phyloP scores from a whole-genome alignment of 2,329 filamentous ascomycete genomes.

The Cladophialophora psammophila region DNA sequence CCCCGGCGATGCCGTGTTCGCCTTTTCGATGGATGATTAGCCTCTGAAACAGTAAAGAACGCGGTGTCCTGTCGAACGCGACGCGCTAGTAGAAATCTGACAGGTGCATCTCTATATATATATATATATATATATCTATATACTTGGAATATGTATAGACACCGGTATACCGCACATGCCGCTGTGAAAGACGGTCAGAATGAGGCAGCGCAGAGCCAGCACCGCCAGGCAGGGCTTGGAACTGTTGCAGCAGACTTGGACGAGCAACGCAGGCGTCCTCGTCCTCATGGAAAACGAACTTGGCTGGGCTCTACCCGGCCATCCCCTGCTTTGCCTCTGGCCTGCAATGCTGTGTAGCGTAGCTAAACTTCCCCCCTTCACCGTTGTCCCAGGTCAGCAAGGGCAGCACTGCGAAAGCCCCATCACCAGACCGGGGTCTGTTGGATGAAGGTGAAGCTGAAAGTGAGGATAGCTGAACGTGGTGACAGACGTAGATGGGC shows the following conservation, averaged over 20 bases:
- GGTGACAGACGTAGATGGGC: background rate
- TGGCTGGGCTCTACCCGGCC: background rate
- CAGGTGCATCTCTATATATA: constrained; percentile 5
- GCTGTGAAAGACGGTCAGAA: constrained; percentile 6
- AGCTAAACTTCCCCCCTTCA: constrained; percentile 1
- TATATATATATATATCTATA: background rate
- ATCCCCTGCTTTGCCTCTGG: background rate
- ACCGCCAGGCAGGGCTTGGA: background rate
- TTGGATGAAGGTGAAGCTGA: constrained; percentile 13
- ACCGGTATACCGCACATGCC: background rate
- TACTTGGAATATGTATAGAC: background rate
- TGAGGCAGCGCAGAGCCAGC: constrained; percentile 1
- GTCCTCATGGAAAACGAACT: background rate
- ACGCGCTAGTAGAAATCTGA: constrained; percentile 19
- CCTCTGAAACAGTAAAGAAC: constrained; percentile 5
- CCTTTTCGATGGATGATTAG: background rate
- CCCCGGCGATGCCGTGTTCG: background rate
- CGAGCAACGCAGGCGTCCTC: too few relatives aligned
- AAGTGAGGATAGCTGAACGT: background rate
- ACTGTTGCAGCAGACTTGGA: too few relatives aligned
- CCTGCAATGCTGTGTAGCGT: constrained; percentile 17
- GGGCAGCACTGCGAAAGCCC: background rate
- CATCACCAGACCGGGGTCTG: background rate
- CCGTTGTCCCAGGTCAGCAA: background rate
- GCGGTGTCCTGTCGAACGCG: constrained; percentile 14